These are phyloP conservation scores for Colletotrichum horii DNA, from an alignment of 2,329 filamentous ascomycete species.

Conservation along the genomic window DNA sequence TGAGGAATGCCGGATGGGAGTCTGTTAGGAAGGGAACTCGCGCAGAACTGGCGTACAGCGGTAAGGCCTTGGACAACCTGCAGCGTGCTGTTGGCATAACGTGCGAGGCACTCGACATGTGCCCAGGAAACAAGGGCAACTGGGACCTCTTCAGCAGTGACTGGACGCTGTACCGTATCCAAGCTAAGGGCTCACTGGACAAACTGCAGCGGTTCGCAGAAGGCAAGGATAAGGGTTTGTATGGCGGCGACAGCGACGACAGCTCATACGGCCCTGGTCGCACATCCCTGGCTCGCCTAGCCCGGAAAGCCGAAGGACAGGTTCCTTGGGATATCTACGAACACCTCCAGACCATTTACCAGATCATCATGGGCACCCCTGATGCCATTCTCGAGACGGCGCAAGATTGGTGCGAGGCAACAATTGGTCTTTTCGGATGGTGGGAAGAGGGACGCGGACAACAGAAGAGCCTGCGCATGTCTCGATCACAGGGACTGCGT, in stretches of 20 bases:
- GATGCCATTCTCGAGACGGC: conserved; percentile 78
- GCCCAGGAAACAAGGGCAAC: conserved; percentile 71
- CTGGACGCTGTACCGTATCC: conserved; percentile 84
- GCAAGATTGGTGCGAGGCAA: conserved; percentile 92
- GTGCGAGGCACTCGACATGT: conserved; percentile 72
- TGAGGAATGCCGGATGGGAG: conserved; percentile 80
- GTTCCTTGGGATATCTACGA: conserved; percentile 93
- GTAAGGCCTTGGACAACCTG: conserved; percentile 78
- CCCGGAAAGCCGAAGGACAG: conserved; percentile 81
- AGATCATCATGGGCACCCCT: conserved; percentile 77
- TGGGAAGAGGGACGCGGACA: conserved; percentile 80
- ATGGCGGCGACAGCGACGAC: conserved; percentile 29
- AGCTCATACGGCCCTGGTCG: conserved; percentile 41
- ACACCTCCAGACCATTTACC: conserved; percentile 80
- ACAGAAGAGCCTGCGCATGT: conserved; percentile 43
- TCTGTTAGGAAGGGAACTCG: conserved; percentile 72
- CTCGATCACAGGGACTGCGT: conserved; percentile 42
- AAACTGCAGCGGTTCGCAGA: conserved; percentile 81
- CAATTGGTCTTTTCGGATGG: conserved; percentile 84
- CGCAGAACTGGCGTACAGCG: conserved; percentile 72
- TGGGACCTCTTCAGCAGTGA: conserved; percentile 86
- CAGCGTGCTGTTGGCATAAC: conserved; percentile 73
- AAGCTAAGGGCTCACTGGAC: conserved; percentile 71
- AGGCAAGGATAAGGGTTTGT: conserved; percentile 61
- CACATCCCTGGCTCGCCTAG: conserved; percentile 65